phyloP scores from a whole-genome alignment of 164 flowering plant species.

The Nelumbo lutea region DNA sequence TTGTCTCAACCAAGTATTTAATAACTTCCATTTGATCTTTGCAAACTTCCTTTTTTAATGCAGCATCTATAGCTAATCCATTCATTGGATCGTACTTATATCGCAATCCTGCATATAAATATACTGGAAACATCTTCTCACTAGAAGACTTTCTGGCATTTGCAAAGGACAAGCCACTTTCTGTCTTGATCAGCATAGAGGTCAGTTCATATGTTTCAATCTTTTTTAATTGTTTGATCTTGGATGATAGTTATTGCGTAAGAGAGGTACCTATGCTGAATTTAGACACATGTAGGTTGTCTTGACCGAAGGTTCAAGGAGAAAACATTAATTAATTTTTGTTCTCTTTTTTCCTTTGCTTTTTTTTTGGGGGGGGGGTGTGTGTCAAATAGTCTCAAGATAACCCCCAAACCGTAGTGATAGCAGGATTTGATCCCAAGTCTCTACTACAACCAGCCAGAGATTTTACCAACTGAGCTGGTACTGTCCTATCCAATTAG shows the following conservation, averaged over 20 bases:
- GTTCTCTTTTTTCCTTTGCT: too few relatives aligned
- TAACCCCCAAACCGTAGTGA: too few relatives aligned
- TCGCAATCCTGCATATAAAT: conserved; percentile 32
- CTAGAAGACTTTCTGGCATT: conserved; percentile 29
- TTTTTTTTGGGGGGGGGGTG: too few relatives aligned
- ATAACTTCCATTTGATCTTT: background rate
- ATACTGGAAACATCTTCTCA: conserved; percentile 27
- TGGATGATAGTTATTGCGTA: background rate
- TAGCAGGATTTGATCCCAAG: too few relatives aligned
- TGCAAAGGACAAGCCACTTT: conserved; percentile 21
- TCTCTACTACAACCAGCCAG: too few relatives aligned
- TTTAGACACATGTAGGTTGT: too few relatives aligned
- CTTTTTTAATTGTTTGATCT: background rate
- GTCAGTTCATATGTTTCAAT: conserved; percentile 16
- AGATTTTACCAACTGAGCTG: too few relatives aligned
- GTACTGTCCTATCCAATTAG: too few relatives aligned
- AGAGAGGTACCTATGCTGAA: background rate
- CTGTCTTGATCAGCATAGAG: conserved; percentile 36
- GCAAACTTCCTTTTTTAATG: conserved; percentile 5
- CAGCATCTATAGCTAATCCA: conserved; percentile 33
- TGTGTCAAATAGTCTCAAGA: too few relatives aligned
- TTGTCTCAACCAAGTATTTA: background rate
- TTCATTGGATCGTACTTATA: background rate
- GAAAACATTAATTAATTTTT: too few relatives aligned
- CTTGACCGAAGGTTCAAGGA: too few relatives aligned